A percentile compares a stretch with the other conserved stretches of the same genome.
phyloP scores from a whole-genome alignment of 805 yeast species.

The Starmerella apis region DNA sequence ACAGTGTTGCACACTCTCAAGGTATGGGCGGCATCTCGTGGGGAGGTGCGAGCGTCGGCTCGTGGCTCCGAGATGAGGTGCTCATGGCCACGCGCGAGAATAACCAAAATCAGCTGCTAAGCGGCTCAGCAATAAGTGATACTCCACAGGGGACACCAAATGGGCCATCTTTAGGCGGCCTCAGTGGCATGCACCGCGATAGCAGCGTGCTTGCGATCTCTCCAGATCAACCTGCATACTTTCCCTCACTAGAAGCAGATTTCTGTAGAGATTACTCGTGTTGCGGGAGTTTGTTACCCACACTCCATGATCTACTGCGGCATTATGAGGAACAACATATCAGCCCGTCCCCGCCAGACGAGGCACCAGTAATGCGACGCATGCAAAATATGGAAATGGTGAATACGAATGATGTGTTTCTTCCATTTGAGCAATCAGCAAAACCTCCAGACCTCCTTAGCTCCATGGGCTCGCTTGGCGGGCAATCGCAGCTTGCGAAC shows the following conservation, averaged over 20 bases:
- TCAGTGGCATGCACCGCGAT: conserved; percentile 2
- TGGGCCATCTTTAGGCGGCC: background rate
- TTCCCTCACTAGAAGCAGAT: conserved; percentile 88
- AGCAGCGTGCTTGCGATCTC: conserved; percentile 26
- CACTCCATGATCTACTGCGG: conserved; percentile 81
- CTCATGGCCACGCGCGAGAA: conserved; percentile 26
- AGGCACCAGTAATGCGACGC: conserved; percentile 29
- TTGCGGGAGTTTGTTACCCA: conserved; percentile 87
- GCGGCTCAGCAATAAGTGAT: conserved; percentile 16
- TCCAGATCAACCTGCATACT: conserved; percentile 49
- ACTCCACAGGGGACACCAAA: conserved; percentile 5
- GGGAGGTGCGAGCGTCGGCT: conserved; percentile 92
- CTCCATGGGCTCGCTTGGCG: background rate
- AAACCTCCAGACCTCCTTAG: conserved; percentile 5
- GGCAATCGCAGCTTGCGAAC: background rate
- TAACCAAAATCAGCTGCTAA: conserved; percentile 9
- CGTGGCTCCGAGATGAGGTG: conserved; percentile 86
- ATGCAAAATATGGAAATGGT: conserved; percentile 70
- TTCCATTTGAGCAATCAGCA: conserved; percentile 31
- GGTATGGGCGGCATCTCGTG: conserved; percentile 97
- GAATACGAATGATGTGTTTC: conserved; percentile 83
- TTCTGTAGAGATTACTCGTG: conserved; percentile 95
- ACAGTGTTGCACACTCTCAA: conserved; percentile 87
- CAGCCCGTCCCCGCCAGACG: conserved; percentile 44
- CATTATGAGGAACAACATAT: conserved; percentile 97